phyloP scores from a whole-genome alignment of 192 early-diverging fungal genomes.

The Geosiphon pyriformis region DNA sequence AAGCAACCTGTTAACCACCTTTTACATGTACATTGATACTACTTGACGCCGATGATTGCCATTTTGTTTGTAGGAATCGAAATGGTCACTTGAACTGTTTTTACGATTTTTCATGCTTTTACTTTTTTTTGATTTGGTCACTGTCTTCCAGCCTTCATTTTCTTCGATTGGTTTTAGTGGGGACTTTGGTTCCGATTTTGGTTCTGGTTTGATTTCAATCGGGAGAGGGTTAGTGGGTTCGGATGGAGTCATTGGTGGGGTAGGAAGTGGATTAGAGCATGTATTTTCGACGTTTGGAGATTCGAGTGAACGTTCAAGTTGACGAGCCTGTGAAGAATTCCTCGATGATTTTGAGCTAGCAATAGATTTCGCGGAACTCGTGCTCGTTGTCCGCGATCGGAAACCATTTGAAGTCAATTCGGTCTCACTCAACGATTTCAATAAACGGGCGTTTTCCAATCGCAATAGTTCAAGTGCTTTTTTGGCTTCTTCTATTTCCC shows the following conservation, averaged over 20 bases:
- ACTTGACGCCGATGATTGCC: neutral
- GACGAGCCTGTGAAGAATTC: too few relatives aligned
- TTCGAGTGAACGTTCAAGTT: neutral
- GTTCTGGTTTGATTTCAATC: neutral
- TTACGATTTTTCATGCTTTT: neutral
- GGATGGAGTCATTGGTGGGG: neutral
- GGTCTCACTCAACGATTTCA: neutral
- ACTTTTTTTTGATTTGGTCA: neutral
- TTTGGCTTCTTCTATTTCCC: neutral
- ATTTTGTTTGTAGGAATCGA: neutral
- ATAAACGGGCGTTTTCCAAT: neutral
- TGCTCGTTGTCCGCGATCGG: neutral
- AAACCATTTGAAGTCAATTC: neutral
- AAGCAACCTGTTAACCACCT: conserved; percentile 20
- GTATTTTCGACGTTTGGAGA: neutral
- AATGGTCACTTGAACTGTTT: too few relatives aligned
- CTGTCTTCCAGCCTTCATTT: neutral
- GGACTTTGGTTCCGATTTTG: neutral
- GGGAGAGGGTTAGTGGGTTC: neutral
- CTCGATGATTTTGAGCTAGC: neutral
- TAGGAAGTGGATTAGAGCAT: too few relatives aligned
- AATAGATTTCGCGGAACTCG: neutral
- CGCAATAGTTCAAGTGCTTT: neutral
- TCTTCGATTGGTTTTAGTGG: neutral
- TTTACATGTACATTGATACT: neutral